Evolutionary conservation across 495 filamentous ascomycete species (phyloP).

Genomic region (Daldinia decipiens): DNA sequence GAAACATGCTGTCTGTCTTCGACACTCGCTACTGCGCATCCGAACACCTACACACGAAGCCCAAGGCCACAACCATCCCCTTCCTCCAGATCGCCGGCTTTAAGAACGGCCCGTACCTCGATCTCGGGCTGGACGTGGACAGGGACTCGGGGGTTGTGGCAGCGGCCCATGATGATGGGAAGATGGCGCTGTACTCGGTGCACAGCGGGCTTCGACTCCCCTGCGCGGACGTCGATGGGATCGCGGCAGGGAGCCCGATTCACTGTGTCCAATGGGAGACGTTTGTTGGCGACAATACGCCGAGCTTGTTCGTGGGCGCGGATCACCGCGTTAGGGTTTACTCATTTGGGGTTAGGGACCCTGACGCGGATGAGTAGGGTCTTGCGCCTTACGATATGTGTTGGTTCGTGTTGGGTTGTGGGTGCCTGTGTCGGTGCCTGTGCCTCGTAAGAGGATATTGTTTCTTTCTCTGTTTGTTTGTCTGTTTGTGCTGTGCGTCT

Average conservation of each 20-base stretch:
- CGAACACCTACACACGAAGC: background rate
- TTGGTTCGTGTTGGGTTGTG: background rate
- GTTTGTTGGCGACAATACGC: slow-evolving; percentile 45
- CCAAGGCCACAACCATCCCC: slow-evolving; percentile 26
- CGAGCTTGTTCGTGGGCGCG: slow-evolving; percentile 48
- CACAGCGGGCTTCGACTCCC: slow-evolving; percentile 48
- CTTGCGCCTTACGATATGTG: background rate
- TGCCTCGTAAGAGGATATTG: background rate
- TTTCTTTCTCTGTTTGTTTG: too few species aligned
- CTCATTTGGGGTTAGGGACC: slow-evolving; percentile 39
- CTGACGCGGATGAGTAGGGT: slow-evolving; percentile 18
- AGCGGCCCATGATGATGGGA: slow-evolving; percentile 55
- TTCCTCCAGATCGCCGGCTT: slow-evolving; percentile 52
- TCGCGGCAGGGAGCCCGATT: slow-evolving; percentile 30
- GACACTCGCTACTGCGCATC: slow-evolving; percentile 49
- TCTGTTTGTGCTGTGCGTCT: too few species aligned
- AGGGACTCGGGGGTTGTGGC: slow-evolving; percentile 50
- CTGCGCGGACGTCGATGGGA: slow-evolving; percentile 19
- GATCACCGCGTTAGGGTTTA: slow-evolving; percentile 42
- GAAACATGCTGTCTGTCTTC: slow-evolving; percentile 51
- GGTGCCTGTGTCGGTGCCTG: too few species aligned
- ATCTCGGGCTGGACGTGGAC: slow-evolving; percentile 54
- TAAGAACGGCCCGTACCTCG: slow-evolving; percentile 48
- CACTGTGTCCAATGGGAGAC: slow-evolving; percentile 48
- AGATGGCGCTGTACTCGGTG: slow-evolving; percentile 55